phyloP scores from a whole-genome alignment of 768 basidiomycete genomes.

The Suillus paluster region DNA sequence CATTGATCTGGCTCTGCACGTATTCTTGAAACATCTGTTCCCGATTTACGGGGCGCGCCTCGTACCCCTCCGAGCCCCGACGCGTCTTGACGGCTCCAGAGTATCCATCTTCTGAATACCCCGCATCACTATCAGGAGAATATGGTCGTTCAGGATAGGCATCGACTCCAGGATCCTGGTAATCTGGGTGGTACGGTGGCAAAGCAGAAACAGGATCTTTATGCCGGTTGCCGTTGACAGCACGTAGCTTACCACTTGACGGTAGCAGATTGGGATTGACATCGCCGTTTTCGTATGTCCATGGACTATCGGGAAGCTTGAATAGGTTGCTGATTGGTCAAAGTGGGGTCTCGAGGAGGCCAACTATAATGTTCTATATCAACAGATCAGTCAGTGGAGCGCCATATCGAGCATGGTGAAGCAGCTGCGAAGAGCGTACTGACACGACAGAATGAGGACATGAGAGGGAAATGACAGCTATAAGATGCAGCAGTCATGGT shows the following conservation, averaged over 20 bases:
- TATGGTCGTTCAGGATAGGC: slow-evolving; percentile 23
- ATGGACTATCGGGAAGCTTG: slow-evolving; percentile 66
- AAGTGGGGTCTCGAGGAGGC: slow-evolving; percentile 75
- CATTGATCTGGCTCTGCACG: slow-evolving; percentile 54
- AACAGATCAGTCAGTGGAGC: slow-evolving; percentile 34
- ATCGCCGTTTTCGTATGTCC: slow-evolving; percentile 81
- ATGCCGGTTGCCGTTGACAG: slow-evolving; percentile 23
- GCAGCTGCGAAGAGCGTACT: slow-evolving; percentile 3
- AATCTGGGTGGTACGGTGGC: slow-evolving; percentile 82
- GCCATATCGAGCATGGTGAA: slow-evolving; percentile 13
- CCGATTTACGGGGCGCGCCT: slow-evolving; percentile 63
- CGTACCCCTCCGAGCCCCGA: slow-evolving; percentile 83
- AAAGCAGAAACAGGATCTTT: slow-evolving; percentile 49
- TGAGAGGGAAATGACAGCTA: slow-evolving; percentile 12
- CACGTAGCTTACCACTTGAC: slow-evolving; percentile 50
- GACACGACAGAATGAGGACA: slow-evolving; percentile 8
- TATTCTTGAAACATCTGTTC: slow-evolving; percentile 68
- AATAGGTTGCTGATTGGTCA: slow-evolving; percentile 43
- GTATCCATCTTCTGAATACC: slow-evolving; percentile 36
- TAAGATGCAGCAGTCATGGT: neutral
- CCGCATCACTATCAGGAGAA: slow-evolving; percentile 25
- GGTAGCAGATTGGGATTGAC: slow-evolving; percentile 80
- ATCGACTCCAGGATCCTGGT: slow-evolving; percentile 44
- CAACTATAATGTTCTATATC: slow-evolving; percentile 47
- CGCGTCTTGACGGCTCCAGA: slow-evolving; percentile 48